These are phyloP conservation scores for Suhomyces guaymorum DNA, from an alignment of 1,139 yeast species.

Conservation along the genomic window DNA sequence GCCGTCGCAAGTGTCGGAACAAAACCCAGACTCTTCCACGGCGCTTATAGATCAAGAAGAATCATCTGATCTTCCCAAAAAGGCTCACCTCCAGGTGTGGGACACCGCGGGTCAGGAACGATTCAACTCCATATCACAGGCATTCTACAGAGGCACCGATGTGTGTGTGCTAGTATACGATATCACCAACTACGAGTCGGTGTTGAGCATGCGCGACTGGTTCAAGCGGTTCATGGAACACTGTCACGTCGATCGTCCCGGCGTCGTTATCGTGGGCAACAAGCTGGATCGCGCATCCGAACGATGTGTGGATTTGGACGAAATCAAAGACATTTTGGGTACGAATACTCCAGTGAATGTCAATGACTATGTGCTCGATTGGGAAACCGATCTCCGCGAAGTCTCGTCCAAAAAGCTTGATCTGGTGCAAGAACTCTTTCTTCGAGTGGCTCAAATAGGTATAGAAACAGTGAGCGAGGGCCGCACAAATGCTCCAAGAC, in stretches of 20 bases:
- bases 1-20: conserved; percentile 2
- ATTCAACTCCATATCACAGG: conserved; percentile 58
- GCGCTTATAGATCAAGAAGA: not conserved
- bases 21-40: not conserved
- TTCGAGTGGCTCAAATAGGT: conserved; percentile 47
- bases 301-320: conserved; percentile 43
- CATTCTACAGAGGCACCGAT: conserved; percentile 64
- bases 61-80: conserved; percentile 1
- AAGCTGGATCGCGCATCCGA: conserved; percentile 45
- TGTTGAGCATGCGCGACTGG: conserved; percentile 54
- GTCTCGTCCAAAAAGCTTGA: conserved; percentile 43
- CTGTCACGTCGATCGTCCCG: conserved; percentile 52
- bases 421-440: conserved; percentile 42
- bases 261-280: conserved; percentile 57
- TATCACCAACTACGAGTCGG: conserved; percentile 55
- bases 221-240: conserved; percentile 50
- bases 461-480: conserved; percentile 22
- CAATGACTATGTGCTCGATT: conserved; percentile 38
- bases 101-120: conserved; percentile 71
- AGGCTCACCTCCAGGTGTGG: conserved; percentile 57
- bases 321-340: conserved; percentile 44
- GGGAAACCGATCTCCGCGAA: conserved; percentile 47
- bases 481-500: conserved; percentile 15
- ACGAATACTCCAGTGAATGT: conserved; percentile 26
- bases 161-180: conserved; percentile 60